Base-by-base conservation (phyloP, 2,329 filamentous ascomycete species). In the Knufia petricola region DNA sequence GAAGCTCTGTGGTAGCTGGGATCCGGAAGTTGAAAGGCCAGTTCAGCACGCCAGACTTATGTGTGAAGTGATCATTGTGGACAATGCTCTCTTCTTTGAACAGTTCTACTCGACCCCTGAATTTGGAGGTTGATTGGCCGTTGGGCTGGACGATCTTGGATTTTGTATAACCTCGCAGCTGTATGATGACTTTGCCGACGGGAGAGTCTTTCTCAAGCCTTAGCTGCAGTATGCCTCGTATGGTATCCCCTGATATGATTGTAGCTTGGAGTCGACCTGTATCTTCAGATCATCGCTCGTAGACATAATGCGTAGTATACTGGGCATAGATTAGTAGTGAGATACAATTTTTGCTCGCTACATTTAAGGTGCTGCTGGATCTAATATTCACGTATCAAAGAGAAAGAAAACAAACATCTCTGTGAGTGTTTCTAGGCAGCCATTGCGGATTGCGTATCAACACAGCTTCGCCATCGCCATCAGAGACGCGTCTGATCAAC, bases 1-100 rank as follows among this genome's bases (percentile, higher is more conserved):
- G 39, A 12, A 8, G 49, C 15, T 55, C 47, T 9, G 49, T 49
- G 15, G 45, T 50, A 8, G 42, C 39, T 15, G 54, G 52, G 13
- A 56, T 50, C n/a, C 38, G 24, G 31, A 56, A 50, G 34, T 55
- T 49, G 40, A 56, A 56, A 7, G 54, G 52, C 52, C 52, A 56
- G 19, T 44, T 46, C 43, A 51, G 50, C 9, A 40, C 43, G 41
- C 52, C 50, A 8, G 50, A 39, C 32, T 53, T 53, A 44, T 56
- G 52, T 4, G 52, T 56, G 44, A 53, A 56, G 30, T 55, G 50
- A 7, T 49, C 50, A 21, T 53, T 41, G 40, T 55, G 55, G 9
- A 57, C 44, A 21, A 43, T 32, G 24, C 47, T n/a, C 30, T 52
- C 49, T 20, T 46, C 31, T 21, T 50, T 46, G 49, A 57, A 57